Evolutionary conservation across 176 grass and related monocot species (phyloP).

Genomic region (Carex scoparia): DNA sequence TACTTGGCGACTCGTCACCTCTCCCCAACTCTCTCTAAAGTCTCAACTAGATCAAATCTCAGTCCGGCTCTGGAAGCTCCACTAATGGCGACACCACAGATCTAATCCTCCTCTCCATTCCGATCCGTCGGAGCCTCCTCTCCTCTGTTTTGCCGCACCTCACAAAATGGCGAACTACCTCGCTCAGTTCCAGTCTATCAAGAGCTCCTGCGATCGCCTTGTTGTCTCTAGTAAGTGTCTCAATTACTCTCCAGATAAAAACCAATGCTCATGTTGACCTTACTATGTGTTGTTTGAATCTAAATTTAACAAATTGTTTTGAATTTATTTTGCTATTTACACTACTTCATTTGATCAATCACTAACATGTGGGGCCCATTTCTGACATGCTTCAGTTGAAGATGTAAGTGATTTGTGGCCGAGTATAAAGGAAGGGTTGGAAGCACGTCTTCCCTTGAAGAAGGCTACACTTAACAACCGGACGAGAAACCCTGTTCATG

Average conservation of each 20-base stretch:
- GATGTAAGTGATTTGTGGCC: slow-evolving; percentile 97
- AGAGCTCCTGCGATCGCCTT: slow-evolving; percentile 89
- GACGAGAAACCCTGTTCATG: slow-evolving; percentile 73
- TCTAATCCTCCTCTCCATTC: neutral
- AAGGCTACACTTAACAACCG: slow-evolving; percentile 95
- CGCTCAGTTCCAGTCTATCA: slow-evolving; percentile 98
- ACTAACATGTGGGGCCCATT: neutral
- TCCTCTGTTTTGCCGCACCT: neutral
- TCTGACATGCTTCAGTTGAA: slow-evolving; percentile 41
- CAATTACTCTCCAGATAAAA: neutral
- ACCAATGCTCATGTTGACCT: no score
- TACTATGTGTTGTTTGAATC: no score
- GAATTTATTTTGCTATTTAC: neutral
- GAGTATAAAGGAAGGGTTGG: slow-evolving; percentile 71
- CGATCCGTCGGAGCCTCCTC: neutral
- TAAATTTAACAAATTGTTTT: neutral
- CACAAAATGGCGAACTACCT: slow-evolving; percentile 85
- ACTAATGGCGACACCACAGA: neutral
- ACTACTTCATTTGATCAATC: neutral
- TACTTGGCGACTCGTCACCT: neutral
- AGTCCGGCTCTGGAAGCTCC: neutral
- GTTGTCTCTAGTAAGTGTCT: slow-evolving; percentile 73
- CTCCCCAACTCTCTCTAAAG: neutral
- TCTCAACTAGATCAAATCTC: neutral
- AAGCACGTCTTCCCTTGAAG: slow-evolving; percentile 66